Base-by-base conservation (phyloP, 108 stramenopile genomes). In the Craspedostauros australis region DNA sequence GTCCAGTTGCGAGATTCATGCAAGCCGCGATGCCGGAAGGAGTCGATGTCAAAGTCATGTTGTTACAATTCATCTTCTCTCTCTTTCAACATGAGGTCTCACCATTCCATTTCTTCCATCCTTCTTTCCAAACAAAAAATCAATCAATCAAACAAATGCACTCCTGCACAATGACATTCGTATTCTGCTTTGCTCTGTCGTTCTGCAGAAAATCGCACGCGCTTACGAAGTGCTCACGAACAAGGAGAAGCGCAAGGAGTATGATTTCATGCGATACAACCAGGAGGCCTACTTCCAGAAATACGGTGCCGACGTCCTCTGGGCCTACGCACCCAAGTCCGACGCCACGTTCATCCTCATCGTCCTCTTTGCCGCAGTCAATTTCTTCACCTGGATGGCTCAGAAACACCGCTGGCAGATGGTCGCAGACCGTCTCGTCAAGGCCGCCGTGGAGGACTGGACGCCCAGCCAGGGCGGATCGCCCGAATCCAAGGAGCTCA, bases 161-260 rank as follows among this genome's bases (percentile, higher is more conserved):
- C n/a, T n/a, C n/a, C n/a, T n/a, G n/a, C n/a, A n/a, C n/a, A n/a
- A n/a, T n/a, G n/a, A n/a, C n/a, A n/a, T n/a, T n/a, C n/a, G n/a
- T n/a, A n/a, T n/a, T n/a, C n/a, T n/a, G n/a, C n/a, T n/a, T n/a
- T n/a, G n/a, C n/a, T n/a, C n/a, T n/a, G n/a, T n/a, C n/a, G n/a
- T n/a, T 46, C 36, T 32, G 28, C 46, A 84, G 82, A 86, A 84
- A 62, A 86, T 91, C 54, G 71, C 77, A 18, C 77, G 81, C 22
- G 89, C 89, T 37, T 86, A 91, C 43, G 82, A 86, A 76, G 73
- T 91, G 29, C 60, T 91, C 31, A 91, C 85, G 9, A 50, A 81
- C 48, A 44, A 27, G 6, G 54, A 73, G 51, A 66, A 67, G 25
- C 80, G 89, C 1, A 79, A 74, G 49, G 89, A 91, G 58, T 91